phyloP scores from a whole-genome alignment of 306 rosid genomes.

The Vigna mungo region DNA sequence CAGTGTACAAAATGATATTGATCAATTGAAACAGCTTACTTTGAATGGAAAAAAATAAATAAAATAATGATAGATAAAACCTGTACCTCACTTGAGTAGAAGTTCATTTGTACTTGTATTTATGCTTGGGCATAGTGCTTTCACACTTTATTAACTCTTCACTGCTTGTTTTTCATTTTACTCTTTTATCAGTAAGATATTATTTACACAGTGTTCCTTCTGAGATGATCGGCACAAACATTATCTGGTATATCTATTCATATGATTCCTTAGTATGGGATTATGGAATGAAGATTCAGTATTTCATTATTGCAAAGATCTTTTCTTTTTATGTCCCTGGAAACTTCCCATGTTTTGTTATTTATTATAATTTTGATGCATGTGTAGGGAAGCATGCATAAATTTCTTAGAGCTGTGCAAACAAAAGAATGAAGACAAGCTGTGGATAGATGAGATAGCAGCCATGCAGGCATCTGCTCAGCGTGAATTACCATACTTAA shows the following conservation, averaged over 20 bases:
- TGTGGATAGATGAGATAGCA: conserved; percentile 94
- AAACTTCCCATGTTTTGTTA: conserved; percentile 26
- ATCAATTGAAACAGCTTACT: conserved; percentile 29
- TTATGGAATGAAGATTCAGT: background rate
- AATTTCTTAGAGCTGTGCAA: conserved; percentile 86
- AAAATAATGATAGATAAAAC: background rate
- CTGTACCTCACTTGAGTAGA: background rate
- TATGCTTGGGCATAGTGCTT: background rate
- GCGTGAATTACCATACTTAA: conserved; percentile 74
- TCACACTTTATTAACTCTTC: background rate
- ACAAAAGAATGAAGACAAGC: conserved; percentile 93
- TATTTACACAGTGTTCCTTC: background rate
- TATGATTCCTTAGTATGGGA: conserved; percentile 3
- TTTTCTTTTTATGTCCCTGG: background rate
- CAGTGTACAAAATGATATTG: conserved; percentile 15
- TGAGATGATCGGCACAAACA: background rate
- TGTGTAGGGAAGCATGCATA: conserved; percentile 90
- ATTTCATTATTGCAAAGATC: too few species aligned
- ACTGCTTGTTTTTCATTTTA: conserved; percentile 11
- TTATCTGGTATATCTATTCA: conserved; percentile 2
- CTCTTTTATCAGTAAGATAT: conserved; percentile 9
- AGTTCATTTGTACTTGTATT: conserved; percentile 8
- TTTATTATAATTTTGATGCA: conserved; percentile 34
- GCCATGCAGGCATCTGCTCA: conserved; percentile 90
- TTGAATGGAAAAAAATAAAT: background rate